phyloP scores from a whole-genome alignment of 352 stramenopile species.

The Aphanomyces cochlioides region DNA sequence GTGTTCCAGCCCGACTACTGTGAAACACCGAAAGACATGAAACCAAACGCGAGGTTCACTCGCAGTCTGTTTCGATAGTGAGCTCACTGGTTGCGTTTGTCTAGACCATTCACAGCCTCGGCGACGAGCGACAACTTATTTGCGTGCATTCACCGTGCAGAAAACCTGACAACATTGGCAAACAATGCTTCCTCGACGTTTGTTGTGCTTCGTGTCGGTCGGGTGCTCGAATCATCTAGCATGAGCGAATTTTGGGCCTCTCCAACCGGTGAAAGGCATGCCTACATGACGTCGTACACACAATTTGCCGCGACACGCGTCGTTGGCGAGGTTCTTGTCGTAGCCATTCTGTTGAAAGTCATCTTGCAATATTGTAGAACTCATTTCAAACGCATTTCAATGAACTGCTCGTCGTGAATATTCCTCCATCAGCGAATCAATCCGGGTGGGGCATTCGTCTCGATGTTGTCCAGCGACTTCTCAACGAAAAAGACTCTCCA shows the following conservation, averaged over 20 bases:
- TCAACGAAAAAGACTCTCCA: slow-evolving; percentile 37
- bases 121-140: slow-evolving; percentile 21
- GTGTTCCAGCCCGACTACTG: slow-evolving; percentile 27
- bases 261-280: slow-evolving; percentile 19
- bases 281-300: slow-evolving; percentile 52
- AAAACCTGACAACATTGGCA: slow-evolving; percentile 1
- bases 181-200: not conserved
- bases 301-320: slow-evolving; percentile 65
- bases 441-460: slow-evolving; percentile 39
- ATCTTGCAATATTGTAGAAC: not conserved
- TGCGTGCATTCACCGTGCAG: slow-evolving; percentile 9
- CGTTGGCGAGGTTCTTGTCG: slow-evolving; percentile 33
- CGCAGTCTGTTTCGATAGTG: not conserved
- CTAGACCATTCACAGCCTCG: slow-evolving; percentile 27
- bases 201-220: slow-evolving; percentile 12
- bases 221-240: slow-evolving; percentile 7
- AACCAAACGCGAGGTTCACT: slow-evolving; percentile 14
- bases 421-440: slow-evolving; percentile 38
- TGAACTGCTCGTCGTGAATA: slow-evolving; percentile 55
- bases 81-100: not conserved
- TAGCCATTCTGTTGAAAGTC: not conserved
- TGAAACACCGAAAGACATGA: slow-evolving; percentile 18
- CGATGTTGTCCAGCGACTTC: slow-evolving; percentile 57
- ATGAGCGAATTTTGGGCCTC: slow-evolving; percentile 14
- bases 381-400: slow-evolving; percentile 44